Evolutionary conservation across 1,284 basidiomycete genomes (phyloP).

Genomic region (Ceratorhiza oryzae-sativae): DNA sequence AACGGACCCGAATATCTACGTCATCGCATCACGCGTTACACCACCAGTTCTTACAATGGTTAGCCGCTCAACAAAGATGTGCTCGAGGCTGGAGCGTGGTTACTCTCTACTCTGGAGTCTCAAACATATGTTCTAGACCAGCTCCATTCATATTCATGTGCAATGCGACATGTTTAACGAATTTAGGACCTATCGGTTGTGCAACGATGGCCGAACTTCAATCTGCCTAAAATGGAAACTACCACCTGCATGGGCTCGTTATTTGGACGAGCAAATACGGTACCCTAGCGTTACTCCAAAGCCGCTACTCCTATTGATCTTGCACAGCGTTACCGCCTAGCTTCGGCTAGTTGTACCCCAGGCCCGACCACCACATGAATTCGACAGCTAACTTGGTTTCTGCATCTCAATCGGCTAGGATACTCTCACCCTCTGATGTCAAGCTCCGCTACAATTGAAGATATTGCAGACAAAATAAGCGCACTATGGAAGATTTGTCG

Average conservation of each 20-base stretch:
- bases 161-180: not conserved
- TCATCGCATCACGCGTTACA: not conserved
- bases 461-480: slow-evolving; percentile 29
- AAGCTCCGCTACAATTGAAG: slow-evolving; percentile 15
- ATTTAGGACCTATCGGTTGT: too few species aligned
- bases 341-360: not conserved
- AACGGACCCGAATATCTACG: slow-evolving; percentile 9
- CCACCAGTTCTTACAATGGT: not conserved
- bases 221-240: not conserved
- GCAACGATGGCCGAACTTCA: not conserved
- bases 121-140: not conserved
- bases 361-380: slow-evolving; percentile 21
- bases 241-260: not conserved
- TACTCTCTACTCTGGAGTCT: too few species aligned
- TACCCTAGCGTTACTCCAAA: not conserved
- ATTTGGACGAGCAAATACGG: not conserved
- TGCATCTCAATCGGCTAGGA: not conserved
- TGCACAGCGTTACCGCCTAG: slow-evolving; percentile 30
- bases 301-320: not conserved
- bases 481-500: slow-evolving; percentile 34
- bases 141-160: not conserved
- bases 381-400: not conserved
- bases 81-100: not conserved
- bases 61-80: too few species aligned
- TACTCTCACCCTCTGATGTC: not conserved